These are phyloP conservation scores for Kodamaea sp. DNA, from an alignment of 1,139 yeast species.

Conservation along the genomic window DNA sequence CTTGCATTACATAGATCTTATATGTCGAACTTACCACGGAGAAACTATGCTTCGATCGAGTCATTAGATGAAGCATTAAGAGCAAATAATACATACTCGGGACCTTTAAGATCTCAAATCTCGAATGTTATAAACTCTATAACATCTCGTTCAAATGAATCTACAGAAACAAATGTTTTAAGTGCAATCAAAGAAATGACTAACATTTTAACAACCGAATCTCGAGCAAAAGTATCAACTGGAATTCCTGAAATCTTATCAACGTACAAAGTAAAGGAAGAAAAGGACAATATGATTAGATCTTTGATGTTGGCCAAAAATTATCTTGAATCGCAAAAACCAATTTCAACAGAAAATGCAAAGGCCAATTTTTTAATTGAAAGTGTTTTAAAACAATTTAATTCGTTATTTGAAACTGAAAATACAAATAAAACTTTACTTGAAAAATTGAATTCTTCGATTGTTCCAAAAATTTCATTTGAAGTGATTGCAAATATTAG, in stretches of 20 bases:
- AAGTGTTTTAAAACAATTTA: conserved; percentile 24
- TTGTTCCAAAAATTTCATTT: conserved; percentile 7
- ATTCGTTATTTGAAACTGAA: conserved; percentile 5
- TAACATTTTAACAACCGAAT: conserved; percentile 29
- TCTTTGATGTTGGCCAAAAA: conserved; percentile 40
- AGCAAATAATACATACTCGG: conserved; percentile 14
- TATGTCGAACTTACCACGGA: conserved; percentile 26
- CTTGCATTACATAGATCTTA: conserved; percentile 53
- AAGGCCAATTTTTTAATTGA: conserved; percentile 25
- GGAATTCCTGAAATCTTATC: conserved; percentile 22
- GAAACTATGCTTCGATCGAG: conserved; percentile 26
- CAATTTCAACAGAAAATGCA: conserved; percentile 12
- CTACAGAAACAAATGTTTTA: conserved; percentile 29
- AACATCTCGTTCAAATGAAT: conserved; percentile 15
- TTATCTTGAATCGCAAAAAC: conserved; percentile 21
- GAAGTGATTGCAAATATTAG: conserved; percentile 28
- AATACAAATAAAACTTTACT: not conserved
- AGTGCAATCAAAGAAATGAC: conserved; percentile 44
- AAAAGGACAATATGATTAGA: conserved; percentile 26
- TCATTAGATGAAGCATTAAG: conserved; percentile 25
- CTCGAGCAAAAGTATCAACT: conserved; percentile 13
- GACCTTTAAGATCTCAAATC: conserved; percentile 27
- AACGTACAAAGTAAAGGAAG: conserved; percentile 24
- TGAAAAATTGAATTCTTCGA: not conserved
- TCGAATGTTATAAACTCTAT: conserved; percentile 23